Evolutionary conservation across 1,139 yeast species (phyloP).

Genomic region (Suhomyces bolitotheri): DNA sequence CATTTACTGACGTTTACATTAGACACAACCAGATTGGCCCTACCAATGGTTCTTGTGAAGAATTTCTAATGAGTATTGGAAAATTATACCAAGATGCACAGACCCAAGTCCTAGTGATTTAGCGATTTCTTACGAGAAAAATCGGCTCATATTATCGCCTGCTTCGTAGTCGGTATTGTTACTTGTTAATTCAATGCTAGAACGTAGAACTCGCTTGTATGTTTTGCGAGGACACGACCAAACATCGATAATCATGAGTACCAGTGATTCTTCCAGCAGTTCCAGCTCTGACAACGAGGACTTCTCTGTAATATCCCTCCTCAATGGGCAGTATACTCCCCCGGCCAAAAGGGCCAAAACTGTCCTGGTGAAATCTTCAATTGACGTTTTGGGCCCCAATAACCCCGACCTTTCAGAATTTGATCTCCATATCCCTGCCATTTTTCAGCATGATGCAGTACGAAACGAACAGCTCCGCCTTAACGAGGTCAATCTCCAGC

Average conservation of each 20-base stretch:
- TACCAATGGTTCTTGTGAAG: no score
- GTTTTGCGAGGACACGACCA: constrained; percentile 6
- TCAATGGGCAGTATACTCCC: constrained; percentile 1
- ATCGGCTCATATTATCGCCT: no score
- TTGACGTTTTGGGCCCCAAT: not conserved
- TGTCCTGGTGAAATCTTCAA: not conserved
- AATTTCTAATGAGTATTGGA: no score
- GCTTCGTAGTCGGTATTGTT: no score
- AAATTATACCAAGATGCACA: no score
- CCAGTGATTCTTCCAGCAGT: constrained; percentile 1
- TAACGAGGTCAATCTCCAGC: constrained; percentile 20
- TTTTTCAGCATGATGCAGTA: constrained; percentile 30
- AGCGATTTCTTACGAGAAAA: no score
- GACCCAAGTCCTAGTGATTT: no score
- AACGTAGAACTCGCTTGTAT: no score
- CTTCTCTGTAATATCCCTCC: constrained; percentile 9
- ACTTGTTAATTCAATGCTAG: no score
- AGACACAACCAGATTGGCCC: no score
- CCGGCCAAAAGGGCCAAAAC: constrained; percentile 1
- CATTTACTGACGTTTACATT: no score
- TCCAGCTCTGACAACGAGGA: constrained; percentile 12
- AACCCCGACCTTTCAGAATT: constrained; percentile 19
- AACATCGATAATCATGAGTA: constrained; percentile 2
- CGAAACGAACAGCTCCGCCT: constrained; percentile 24
- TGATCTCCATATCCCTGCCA: constrained; percentile 24